Evolutionary conservation across 176 grass and related monocot genomes (phyloP), one percentile per base, ranked within the genome.

Genomic region (Olyra latifolia): DNA sequence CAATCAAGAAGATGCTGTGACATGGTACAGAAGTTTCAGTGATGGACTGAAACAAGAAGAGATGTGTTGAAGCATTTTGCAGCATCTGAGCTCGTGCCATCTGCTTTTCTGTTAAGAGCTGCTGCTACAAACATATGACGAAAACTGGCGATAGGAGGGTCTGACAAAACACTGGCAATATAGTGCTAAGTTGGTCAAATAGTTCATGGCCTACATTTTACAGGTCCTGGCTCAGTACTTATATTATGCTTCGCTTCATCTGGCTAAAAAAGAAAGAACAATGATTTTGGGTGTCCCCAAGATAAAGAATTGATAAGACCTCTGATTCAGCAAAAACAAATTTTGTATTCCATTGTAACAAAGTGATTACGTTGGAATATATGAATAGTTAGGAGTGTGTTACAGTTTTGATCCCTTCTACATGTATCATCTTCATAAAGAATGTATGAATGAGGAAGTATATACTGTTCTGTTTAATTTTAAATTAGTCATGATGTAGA

Each of bases 161-260:
- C 76, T 63, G 82, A 75, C 62, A 79, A 68, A 79, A 32, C 9
- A 60, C 29, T 58, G 42, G 8, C 29, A 47, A 56, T 85, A 62
- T 72, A 84, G 54, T 80, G 61, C 57, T 69, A 61, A 53, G 75
- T 75, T 54, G 45, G 64, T 84, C 62, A 10, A 67, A 80, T 74
- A 44, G 43, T 84, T 63, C 70, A 75, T 75, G 57, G 19, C 3
- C 41, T 15, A 17, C 59, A 32, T 45, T 74, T 42, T 39, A 46
- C 14, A 3, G 14, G 1, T 50, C 43, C 48, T 23, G 7, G 46
- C 59, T 49, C 17, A 10, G 61, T 47, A 61, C 58, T 29, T 76
- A 55, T 27, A 35, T 35, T 35, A 20, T 64, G 28, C 57, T 70
- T 77, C 40, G 13, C 14, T 68, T 53, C 59, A 59, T 66, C 29